Conservation (phyloP, 441 rosid species). For the Gossypium trilobum region DNA sequence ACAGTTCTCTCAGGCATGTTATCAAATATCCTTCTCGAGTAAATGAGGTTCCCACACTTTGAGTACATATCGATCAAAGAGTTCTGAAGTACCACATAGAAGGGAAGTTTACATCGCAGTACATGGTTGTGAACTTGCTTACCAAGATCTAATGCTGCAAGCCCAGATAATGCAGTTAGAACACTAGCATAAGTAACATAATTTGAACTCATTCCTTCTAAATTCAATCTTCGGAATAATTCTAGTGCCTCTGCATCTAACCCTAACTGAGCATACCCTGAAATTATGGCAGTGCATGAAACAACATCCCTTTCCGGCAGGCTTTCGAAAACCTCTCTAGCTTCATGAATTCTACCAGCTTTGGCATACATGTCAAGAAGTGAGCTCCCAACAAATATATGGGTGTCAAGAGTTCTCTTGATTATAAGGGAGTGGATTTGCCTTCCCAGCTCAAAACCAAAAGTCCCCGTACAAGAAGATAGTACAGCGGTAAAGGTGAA, state of each 20-base stretch:
- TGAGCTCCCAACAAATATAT: conserved; percentile 56
- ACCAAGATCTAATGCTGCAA: conserved; percentile 53
- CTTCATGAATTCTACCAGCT: conserved; percentile 55
- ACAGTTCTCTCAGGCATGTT: conserved; percentile 47
- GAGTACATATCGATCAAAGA: conserved; percentile 70
- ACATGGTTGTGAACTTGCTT: conserved; percentile 58
- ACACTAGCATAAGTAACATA: conserved; percentile 59
- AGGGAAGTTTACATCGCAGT: conserved; percentile 40
- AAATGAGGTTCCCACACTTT: conserved; percentile 50
- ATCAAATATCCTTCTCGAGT: conserved; percentile 42
- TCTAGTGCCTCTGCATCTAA: conserved; percentile 50
- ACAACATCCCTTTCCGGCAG: conserved; percentile 70
- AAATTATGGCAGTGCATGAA: conserved; percentile 56
- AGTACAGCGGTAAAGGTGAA: conserved; percentile 63
- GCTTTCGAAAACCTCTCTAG: conserved; percentile 43
- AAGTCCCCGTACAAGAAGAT: conserved; percentile 46
- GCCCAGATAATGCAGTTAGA: conserved; percentile 59
- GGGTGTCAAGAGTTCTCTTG: conserved; percentile 38
- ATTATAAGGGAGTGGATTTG: conserved; percentile 47
- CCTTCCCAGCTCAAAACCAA: conserved; percentile 41
- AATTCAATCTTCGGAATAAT: conserved; percentile 40
- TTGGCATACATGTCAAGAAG: conserved; percentile 71
- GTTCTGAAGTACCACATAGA: conserved; percentile 49
- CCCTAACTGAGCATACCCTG: conserved; percentile 58
- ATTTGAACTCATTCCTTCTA: conserved; percentile 51